phyloP scores from a whole-genome alignment of 2,329 filamentous ascomycete genomes.

The Metarhizium robertsii region DNA sequence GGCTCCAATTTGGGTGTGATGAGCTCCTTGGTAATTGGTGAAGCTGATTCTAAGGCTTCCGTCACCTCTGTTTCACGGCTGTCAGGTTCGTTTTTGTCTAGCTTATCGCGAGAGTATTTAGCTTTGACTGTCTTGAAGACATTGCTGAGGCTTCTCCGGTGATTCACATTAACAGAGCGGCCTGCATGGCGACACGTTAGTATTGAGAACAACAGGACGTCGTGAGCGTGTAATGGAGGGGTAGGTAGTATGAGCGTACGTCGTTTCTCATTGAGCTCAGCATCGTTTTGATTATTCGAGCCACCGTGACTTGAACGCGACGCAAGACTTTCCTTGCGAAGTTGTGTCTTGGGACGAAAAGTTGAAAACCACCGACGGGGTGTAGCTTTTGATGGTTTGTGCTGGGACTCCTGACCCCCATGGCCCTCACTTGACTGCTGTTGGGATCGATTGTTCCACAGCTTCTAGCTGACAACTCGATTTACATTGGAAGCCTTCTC shows the following conservation, averaged over 20 bases:
- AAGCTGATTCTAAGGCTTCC: neutral
- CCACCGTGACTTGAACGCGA: neutral
- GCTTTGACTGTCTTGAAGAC: slow-evolving; percentile 19
- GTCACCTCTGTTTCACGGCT: neutral
- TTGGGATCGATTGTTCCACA: slow-evolving; percentile 16
- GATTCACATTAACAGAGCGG: slow-evolving; percentile 7
- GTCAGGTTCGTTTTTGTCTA: slow-evolving; percentile 6
- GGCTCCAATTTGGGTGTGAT: neutral
- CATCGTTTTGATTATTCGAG: neutral
- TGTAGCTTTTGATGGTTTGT: slow-evolving; percentile 1
- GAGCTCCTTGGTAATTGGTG: neutral
- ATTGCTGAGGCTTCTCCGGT: slow-evolving; percentile 19
- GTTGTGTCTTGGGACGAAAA: slow-evolving; percentile 6
- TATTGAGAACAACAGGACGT: neutral
- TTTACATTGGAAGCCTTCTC: slow-evolving; percentile 2
- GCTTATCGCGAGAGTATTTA: slow-evolving; percentile 16
- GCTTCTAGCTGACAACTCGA: slow-evolving; percentile 16
- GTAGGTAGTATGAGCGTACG: neutral
- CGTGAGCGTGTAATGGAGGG: neutral
- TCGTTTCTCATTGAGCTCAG: neutral
- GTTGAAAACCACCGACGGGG: slow-evolving; percentile 12
- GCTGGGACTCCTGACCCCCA: neutral
- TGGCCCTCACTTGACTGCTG: slow-evolving; percentile 2
- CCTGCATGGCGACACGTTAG: neutral
- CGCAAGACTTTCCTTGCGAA: neutral